Conservation (phyloP, 352 stramenopile genomes). For the Globisporangium radiosum region DNA sequence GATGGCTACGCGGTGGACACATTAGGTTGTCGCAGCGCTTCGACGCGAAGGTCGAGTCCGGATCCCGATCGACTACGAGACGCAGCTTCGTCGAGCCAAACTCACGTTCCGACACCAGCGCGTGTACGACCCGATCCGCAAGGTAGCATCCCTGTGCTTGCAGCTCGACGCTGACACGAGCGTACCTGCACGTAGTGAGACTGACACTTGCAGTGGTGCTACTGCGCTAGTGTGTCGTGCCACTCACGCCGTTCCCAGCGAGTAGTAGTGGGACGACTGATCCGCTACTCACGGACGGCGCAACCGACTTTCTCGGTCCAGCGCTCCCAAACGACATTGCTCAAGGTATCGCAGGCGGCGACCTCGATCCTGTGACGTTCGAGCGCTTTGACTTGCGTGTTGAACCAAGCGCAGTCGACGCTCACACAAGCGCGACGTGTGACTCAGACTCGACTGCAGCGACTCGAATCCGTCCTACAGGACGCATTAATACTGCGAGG, state of each 20-base stretch:
- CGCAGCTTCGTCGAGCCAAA: constrained; percentile 43
- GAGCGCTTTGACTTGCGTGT: constrained; percentile 20
- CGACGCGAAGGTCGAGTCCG: constrained; percentile 56
- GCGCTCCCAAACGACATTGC: constrained; percentile 37
- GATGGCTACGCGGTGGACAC: constrained; percentile 1
- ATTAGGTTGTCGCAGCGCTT: constrained; percentile 46
- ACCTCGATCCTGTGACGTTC: constrained; percentile 69
- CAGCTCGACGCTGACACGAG: constrained; percentile 3
- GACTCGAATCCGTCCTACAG: too few relatives aligned
- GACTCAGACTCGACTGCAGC: too few relatives aligned
- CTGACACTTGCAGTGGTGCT: too few relatives aligned
- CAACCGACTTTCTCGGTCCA: constrained; percentile 63
- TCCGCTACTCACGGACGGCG: constrained; percentile 4
- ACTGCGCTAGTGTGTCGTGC: neutral
- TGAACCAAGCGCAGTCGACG: too few relatives aligned
- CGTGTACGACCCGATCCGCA: constrained; percentile 42
- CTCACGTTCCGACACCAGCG: constrained; percentile 69
- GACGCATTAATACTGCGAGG: too few relatives aligned
- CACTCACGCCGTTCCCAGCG: constrained; percentile 14
- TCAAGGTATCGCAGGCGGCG: constrained; percentile 47
- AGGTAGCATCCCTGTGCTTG: too few relatives aligned
- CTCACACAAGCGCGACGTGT: too few relatives aligned
- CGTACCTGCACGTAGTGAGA: too few relatives aligned
- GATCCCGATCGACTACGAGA: constrained; percentile 48
- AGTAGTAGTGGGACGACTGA: neutral